A percentile compares a stretch with the other conserved stretches of the same genome.
phyloP scores from a whole-genome alignment of 768 basidiomycete genomes.

The Suillus plorans region DNA sequence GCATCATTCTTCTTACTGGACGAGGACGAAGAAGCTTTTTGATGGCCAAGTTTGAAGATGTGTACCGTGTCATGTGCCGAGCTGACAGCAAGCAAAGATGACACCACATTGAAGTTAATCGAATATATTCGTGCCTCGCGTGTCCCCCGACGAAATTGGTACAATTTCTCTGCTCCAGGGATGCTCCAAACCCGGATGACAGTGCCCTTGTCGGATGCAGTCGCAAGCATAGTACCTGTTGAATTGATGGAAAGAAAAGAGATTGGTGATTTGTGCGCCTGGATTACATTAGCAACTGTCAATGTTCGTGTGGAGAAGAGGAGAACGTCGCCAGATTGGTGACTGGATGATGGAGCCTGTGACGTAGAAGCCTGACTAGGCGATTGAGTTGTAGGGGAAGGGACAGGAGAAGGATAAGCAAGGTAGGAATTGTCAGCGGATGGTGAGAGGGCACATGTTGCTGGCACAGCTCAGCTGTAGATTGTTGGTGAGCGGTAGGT shows the following conservation, averaged over 20 bases:
- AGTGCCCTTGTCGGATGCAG: conserved; percentile 92
- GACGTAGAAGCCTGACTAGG: conserved; percentile 38
- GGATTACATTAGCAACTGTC: conserved; percentile 92
- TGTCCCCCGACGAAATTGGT: conserved; percentile 92
- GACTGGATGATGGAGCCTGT: conserved; percentile 37
- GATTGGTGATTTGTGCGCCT: conserved; percentile 94
- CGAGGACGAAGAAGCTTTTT: conserved; percentile 6
- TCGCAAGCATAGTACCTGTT: conserved; percentile 87
- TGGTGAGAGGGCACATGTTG: conserved; percentile 92
- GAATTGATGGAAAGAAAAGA: conserved; percentile 85
- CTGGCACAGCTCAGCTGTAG: conserved; percentile 39
- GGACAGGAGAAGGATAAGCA: conserved; percentile 93
- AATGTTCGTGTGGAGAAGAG: conserved; percentile 92
- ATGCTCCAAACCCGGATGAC: conserved; percentile 94
- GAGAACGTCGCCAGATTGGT: conserved; percentile 82
- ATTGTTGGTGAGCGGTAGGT: conserved; percentile 5
- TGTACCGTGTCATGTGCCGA: conserved; percentile 95
- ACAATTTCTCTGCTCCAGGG: conserved; percentile 89
- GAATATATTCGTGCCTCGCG: conserved; percentile 84
- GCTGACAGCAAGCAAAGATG: conserved; percentile 84
- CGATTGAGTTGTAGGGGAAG: conserved; percentile 70
- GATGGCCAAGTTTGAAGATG: conserved; percentile 81
- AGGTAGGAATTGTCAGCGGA: conserved; percentile 92
- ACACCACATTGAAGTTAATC: conserved; percentile 81
- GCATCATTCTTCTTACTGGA: conserved; percentile 25